Evolutionary conservation across 805 yeast species (phyloP).

Genomic region (Barnettozyma siamensis): DNA sequence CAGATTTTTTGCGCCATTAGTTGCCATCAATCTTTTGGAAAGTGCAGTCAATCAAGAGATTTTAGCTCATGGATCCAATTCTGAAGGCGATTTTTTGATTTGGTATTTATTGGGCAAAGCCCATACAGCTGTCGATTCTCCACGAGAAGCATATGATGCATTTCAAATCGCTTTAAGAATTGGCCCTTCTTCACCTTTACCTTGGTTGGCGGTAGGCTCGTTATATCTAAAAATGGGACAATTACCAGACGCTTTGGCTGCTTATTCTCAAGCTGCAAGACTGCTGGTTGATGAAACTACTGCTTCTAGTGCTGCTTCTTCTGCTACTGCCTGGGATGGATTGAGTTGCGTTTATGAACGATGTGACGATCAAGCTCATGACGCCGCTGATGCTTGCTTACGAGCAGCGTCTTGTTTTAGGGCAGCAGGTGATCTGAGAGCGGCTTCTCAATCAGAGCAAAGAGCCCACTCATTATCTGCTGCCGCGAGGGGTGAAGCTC

Average conservation of each 20-base stretch:
- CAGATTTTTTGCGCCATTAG: constrained; percentile 27
- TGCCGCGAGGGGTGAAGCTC: constrained; percentile 38
- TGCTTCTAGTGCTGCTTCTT: constrained; percentile 30
- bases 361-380: constrained; percentile 53
- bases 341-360: constrained; percentile 56
- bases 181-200: constrained; percentile 48
- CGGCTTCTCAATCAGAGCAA: constrained; percentile 37
- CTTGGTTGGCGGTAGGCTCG: constrained; percentile 65
- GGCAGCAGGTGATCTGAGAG: constrained; percentile 38
- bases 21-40: constrained; percentile 33
- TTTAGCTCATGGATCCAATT: constrained; percentile 13
- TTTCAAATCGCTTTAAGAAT: constrained; percentile 49
- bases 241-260: constrained; percentile 59
- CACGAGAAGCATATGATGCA: constrained; percentile 48
- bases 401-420: constrained; percentile 47
- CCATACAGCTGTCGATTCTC: constrained; percentile 39
- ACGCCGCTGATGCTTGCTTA: constrained; percentile 54
- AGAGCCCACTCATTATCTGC: constrained; percentile 38
- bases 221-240: constrained; percentile 54
- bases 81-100: constrained; percentile 45
- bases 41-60: constrained; percentile 26
- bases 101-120: constrained; percentile 52
- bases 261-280: constrained; percentile 60
- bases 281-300: constrained; percentile 43
- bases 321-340: constrained; percentile 64